Evolutionary conservation across 169 alveolate species (phyloP), one percentile per base, ranked within the genome.

Genomic region (Babesia sp.): DNA sequence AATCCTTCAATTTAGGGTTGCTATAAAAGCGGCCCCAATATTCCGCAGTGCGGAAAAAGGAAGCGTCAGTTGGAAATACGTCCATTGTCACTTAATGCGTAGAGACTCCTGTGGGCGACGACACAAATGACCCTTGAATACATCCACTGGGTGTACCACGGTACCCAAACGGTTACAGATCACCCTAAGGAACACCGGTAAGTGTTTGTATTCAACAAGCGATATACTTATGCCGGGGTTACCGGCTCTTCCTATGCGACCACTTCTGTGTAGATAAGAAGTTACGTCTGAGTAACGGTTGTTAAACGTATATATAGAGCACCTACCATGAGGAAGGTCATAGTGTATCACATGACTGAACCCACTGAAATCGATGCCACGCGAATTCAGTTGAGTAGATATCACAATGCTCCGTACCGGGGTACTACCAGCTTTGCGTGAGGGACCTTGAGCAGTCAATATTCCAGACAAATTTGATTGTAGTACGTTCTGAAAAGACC

Each of bases 11-110:
- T 45, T 87, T 85, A 14, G 89, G 81, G 57, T 71, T 56, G 39
- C 80, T 72, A 53, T 83, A 87, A 54, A 87, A 87, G 50, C 69
- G 58, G 24, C 80, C 74, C 93, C 93, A 87, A 60, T 87, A 87
- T n/a, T 61, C 70, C 16, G 85, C 57, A 7, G 44, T 76, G 36
- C 93, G 80, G 71, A 87, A 87, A 24, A 77, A 87, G 16, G 93
- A 83, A 26, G 69, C 85, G 44, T 68, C 59, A n/a, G 57, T 67
- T 26, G 86, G 86, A 20, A 77, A 70, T 26, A 77, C 57, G 29
- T 77, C 80, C 86, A 77, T 77, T 8, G 56, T 67, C 3, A 26
- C 79, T 4, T 26, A 0, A 0, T 1, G 11, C 36, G 37, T 3
- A 2, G 24, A 18, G 31, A 7, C 26, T 36, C 41, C 0, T 14